These are phyloP conservation scores for Nitzschia putrida DNA, from an alignment of 108 stramenopile genomes.

Conservation along the genomic window DNA sequence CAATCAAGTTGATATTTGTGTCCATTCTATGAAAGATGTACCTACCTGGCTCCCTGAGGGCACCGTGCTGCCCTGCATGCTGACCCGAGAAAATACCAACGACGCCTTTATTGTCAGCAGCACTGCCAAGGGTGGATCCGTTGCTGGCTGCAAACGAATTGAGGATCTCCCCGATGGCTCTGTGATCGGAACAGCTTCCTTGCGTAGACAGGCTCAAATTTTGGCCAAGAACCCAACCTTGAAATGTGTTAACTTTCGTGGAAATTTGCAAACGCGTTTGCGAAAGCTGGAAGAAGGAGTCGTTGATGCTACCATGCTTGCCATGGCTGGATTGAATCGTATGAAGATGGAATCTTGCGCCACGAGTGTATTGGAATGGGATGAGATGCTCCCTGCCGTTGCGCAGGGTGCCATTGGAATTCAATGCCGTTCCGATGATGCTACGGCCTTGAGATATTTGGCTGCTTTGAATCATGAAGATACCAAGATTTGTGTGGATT, in stretches of 20 bases:
- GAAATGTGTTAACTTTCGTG: conserved; percentile 98
- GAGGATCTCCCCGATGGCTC: conserved; percentile 89
- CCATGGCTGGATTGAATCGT: conserved; percentile 98
- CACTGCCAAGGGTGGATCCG: conserved; percentile 30
- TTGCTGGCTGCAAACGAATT: conserved; percentile 62
- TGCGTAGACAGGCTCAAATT: conserved; percentile 97
- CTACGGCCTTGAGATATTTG: conserved; percentile 86
- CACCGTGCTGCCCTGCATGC: conserved; percentile 96
- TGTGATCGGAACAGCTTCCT: conserved; percentile 96
- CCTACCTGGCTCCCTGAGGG: conserved; percentile 98
- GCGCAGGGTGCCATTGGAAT: conserved; percentile 99
- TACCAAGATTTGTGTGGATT: conserved; percentile 94
- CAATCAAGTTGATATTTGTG: conserved; percentile 98
- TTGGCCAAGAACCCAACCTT: conserved; percentile 93
- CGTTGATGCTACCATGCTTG: conserved; percentile 97
- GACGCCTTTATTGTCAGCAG: conserved; percentile 92
- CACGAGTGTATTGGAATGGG: conserved; percentile 90
- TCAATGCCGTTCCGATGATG: conserved; percentile 96
- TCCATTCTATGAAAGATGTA: conserved; percentile 99
- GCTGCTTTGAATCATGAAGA: conserved; percentile 89
- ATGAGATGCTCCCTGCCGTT: conserved; percentile 98
- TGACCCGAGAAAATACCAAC: conserved; percentile 96
- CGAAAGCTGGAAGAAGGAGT: conserved; percentile 98
- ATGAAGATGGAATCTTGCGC: conserved; percentile 96
- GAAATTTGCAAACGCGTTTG: conserved; percentile 99